Base-by-base conservation (phyloP, 2,329 filamentous ascomycete genomes). In the Cryphonectria nitschkei region DNA sequence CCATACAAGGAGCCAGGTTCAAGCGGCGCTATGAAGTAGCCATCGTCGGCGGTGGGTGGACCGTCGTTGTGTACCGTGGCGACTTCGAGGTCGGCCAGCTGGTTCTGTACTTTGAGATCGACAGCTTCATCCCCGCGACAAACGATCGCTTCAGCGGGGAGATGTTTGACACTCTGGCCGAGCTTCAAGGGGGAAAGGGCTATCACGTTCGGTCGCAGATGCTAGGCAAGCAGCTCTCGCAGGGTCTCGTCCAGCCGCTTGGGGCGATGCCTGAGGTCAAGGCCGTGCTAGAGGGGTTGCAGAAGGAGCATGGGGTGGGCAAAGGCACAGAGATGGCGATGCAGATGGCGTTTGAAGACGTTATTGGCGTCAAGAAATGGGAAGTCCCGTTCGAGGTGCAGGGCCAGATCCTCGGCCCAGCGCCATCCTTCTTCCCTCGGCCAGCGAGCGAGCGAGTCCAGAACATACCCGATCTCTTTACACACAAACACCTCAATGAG, bases 81-180 rank as follows among this genome's bases (percentile, higher is more conserved):
- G 54, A 67, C 0, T 76, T 72, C 71, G 2, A 72, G 22, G 63
- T 70, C 1, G 76, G 75, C 58, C 72, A 80, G n/a, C 65, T 76
- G 0, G 76, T 79, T 5, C 71, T 80, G 26, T 80, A 74, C 56
- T 77, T 79, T 65, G 77, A 80, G 68, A 77, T 79, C 32, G 78
- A 80, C 71, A 77, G 76, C 61, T 78, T 79, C 72, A 64, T 81
- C 8, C 78, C 78, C 9, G 62, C 60, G 11, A 63, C 34, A 8
- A 64, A 74, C 41, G 39, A 67, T n/a, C 68, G 74, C 1, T 77
- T 74, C 22, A 46, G 56, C 32, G 74, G 76, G 77, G 74, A 78
- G 32, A 72, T 76, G 67, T 29, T 32, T 8, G 14, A 58, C 41
- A 14, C 6, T 19, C 72, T 76, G 54, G 68, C 58, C 14, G 54